Percentiles rank a stretch among this genome's conserved stretches.
Conservation (phyloP, 306 rosid species). For the Echinosophora koreensis region DNA sequence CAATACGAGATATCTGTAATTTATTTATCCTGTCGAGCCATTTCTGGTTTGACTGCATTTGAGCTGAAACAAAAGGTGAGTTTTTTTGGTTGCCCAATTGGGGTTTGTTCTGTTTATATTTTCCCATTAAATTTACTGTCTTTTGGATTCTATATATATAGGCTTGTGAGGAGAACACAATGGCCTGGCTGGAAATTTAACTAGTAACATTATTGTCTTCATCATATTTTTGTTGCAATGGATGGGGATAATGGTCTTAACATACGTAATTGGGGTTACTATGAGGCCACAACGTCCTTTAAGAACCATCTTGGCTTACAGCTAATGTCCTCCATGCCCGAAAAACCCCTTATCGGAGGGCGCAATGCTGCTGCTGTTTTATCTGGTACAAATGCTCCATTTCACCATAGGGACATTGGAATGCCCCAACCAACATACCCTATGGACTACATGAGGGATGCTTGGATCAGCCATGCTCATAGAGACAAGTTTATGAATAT, state of each 20-base stretch:
- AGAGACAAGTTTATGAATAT: slow-evolving; percentile 67
- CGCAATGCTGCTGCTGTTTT: slow-evolving; percentile 64
- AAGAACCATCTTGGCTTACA: slow-evolving; percentile 88
- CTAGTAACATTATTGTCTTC: slow-evolving; percentile 31
- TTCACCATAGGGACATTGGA: slow-evolving; percentile 72
- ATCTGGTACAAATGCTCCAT: slow-evolving; percentile 65
- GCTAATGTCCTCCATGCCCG: slow-evolving; percentile 88
- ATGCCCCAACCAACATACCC: slow-evolving; percentile 69
- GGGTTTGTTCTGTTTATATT: not conserved
- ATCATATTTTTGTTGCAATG: slow-evolving; percentile 61
- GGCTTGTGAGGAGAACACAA: slow-evolving; percentile 44
- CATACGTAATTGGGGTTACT: slow-evolving; percentile 95
- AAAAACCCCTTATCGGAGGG: slow-evolving; percentile 71
- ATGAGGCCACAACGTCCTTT: slow-evolving; percentile 73
- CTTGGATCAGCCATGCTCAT: slow-evolving; percentile 73
- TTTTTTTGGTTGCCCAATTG: slow-evolving; percentile 13
- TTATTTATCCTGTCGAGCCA: slow-evolving; percentile 35
- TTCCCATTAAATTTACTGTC: slow-evolving; percentile 6
- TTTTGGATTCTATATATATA: slow-evolving; percentile 29
- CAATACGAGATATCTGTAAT: slow-evolving; percentile 42
- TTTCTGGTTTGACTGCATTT: slow-evolving; percentile 48
- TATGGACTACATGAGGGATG: slow-evolving; percentile 79
- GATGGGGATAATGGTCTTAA: slow-evolving; percentile 88
- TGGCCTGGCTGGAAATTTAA: slow-evolving; percentile 42
- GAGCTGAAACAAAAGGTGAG: slow-evolving; percentile 47